These are phyloP conservation scores for Cerrena zonata DNA, from an alignment of 1,284 basidiomycete species.

Conservation along the genomic window DNA sequence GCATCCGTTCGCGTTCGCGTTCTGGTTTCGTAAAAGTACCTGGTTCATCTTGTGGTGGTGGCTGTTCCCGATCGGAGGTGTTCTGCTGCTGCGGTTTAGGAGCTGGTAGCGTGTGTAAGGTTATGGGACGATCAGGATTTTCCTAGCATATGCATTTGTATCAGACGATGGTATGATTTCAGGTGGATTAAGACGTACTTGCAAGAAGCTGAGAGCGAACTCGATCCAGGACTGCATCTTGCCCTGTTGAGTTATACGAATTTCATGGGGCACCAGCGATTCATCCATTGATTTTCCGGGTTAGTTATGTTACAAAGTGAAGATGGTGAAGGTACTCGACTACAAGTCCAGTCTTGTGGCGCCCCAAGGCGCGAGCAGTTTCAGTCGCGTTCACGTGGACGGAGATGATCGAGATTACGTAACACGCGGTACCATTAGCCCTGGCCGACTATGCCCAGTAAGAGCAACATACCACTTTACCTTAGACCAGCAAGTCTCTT, in stretches of 20 bases:
- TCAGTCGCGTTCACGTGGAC: too few species aligned
- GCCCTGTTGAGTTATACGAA: conserved; percentile 61
- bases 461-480: too few species aligned
- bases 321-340: too few species aligned
- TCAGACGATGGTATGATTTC: conserved; percentile 3
- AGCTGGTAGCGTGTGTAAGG: conserved; percentile 63
- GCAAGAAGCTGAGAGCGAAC: conserved; percentile 55
- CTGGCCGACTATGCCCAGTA: too few species aligned
- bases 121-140: conserved; percentile 48
- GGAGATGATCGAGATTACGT: too few species aligned
- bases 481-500: too few species aligned
- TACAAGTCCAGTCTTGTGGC: too few species aligned
- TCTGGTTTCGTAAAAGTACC: neutral
- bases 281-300: too few species aligned
- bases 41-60: conserved; percentile 6
- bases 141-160: conserved; percentile 35
- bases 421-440: too few species aligned
- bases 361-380: too few species aligned
- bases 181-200: conserved; percentile 36
- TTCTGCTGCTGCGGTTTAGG: conserved; percentile 8
- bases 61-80: neutral
- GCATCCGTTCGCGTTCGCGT: conserved; percentile 14
- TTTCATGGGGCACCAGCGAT: conserved; percentile 23
- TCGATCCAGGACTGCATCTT: conserved; percentile 61
- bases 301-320: too few species aligned